Evolutionary conservation across 2,329 filamentous ascomycete genomes (phyloP), one percentile per base, ranked within the genome.

Genomic region (Verticillium albo-atrum): DNA sequence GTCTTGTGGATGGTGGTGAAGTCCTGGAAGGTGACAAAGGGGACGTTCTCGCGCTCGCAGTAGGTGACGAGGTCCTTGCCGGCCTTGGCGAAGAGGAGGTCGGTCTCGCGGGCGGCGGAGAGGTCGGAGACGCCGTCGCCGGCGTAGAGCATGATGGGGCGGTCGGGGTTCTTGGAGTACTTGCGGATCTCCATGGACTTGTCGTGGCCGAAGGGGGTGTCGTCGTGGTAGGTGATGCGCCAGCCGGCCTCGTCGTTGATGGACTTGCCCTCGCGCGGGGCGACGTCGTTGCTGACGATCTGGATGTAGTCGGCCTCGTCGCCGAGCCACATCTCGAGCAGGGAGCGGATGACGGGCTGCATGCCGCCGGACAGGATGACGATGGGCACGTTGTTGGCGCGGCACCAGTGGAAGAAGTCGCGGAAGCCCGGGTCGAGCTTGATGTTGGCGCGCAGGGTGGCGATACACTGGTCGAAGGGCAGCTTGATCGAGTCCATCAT

Each of bases 81-180:
- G 64, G 90, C 89, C 82, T 97, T 97, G 57, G 94, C 94, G 70
- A 98, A 98, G 35, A 98, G 81, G 58, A 98, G 77, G 72, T 98
- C 92, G 2, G 93, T 97, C 80, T 98, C 93, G 67, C 89, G 87
- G 3, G 95, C 94, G 9, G 94, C 95, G 27, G 91, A 96, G 57
- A 98, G 80, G 72, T 98, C 94, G 3, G 91, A 96, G 4, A 97
- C 92, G 55, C 94, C 94, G 68, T 98, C 94, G 60, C 95, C 95
- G 32, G 95, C 94, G 70, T 99, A 99, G 74, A 98, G 92, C 77
- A 98, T 85, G 42, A 86, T 88, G 2, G 95, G 95, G 50, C 92
- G 83, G 32, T 79, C 80, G 0, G 91, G 87, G 51, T 96, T 80
- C 27, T 86, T 81, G 2, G 89, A 88, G 76, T 98, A 98, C 56